Evolutionary conservation across 1,139 yeast genomes (phyloP).

Genomic region (Zhuliangozyma blackwelliae): DNA sequence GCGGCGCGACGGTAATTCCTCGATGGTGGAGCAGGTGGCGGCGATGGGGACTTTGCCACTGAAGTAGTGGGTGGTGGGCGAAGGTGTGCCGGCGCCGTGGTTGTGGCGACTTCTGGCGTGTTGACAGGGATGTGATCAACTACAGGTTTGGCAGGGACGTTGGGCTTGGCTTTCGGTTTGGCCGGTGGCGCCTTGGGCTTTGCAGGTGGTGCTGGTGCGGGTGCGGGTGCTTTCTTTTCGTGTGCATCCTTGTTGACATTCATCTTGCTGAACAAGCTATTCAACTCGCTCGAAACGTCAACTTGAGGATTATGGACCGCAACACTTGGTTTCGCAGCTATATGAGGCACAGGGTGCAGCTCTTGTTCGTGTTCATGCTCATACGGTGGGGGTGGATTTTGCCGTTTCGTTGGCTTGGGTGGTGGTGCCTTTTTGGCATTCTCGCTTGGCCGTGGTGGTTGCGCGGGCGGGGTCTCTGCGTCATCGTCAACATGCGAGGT

Average conservation of each 20-base stretch:
- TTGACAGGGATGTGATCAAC: neutral
- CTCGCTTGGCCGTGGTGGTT: constrained; percentile 9
- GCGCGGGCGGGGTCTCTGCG: constrained; percentile 10
- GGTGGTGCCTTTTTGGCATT: constrained; percentile 28
- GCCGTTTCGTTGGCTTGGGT: constrained; percentile 37
- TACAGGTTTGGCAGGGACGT: constrained; percentile 6
- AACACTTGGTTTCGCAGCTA: too few relatives aligned
- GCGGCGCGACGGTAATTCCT: constrained; percentile 26
- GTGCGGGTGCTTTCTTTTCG: neutral
- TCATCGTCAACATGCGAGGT: constrained; percentile 2
- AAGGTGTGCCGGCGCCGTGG: neutral
- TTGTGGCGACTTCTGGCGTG: too few relatives aligned
- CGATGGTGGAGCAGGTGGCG: constrained; percentile 38
- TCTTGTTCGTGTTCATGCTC: constrained; percentile 13
- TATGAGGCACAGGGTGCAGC: neutral
- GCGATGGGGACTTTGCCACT: constrained; percentile 27
- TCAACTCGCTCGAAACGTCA: constrained; percentile 11
- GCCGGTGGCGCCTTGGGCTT: constrained; percentile 1
- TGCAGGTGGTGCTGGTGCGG: neutral
- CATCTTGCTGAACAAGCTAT: constrained; percentile 9
- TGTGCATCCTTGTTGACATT: constrained; percentile 4
- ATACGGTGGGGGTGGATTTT: constrained; percentile 24
- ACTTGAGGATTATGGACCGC: neutral
- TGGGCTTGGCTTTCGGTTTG: constrained; percentile 2
- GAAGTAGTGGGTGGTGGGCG: constrained; percentile 38